phyloP scores from a whole-genome alignment of 1,284 basidiomycete genomes.

The Cerrena zonata region DNA sequence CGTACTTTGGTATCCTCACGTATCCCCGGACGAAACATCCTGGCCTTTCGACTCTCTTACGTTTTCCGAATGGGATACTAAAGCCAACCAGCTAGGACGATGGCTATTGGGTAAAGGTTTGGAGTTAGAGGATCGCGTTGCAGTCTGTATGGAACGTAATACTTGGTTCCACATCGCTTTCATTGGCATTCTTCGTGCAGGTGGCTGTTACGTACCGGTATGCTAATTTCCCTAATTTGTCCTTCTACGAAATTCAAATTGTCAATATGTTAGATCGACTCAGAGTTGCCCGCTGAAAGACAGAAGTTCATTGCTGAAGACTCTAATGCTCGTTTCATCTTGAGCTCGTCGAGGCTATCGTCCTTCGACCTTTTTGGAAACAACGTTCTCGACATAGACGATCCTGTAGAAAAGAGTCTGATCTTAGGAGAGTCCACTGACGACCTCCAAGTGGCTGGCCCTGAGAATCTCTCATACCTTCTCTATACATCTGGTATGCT shows the following conservation, averaged over 20 bases:
- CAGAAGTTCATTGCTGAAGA: conserved; percentile 44
- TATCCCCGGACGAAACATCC: conserved; percentile 24
- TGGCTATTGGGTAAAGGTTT: conserved; percentile 39
- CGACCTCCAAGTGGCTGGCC: conserved; percentile 27
- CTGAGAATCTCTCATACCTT: conserved; percentile 40
- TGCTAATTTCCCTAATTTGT: conserved; percentile 12
- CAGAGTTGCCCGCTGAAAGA: conserved; percentile 44
- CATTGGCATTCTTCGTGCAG: conserved; percentile 45
- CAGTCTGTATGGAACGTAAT: conserved; percentile 44
- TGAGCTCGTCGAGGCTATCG: conserved; percentile 30
- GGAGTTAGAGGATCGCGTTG: conserved; percentile 39
- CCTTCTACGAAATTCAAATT: conserved; percentile 5
- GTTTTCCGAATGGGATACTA: conserved; percentile 34
- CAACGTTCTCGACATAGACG: conserved; percentile 28
- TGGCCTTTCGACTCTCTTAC: conserved; percentile 24
- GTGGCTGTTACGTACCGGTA: conserved; percentile 52
- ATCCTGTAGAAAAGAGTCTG: conserved; percentile 19
- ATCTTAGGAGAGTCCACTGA: conserved; percentile 27
- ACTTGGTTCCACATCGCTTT: conserved; percentile 40
- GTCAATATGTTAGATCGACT: conserved; percentile 37
- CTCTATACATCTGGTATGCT: conserved; percentile 47
- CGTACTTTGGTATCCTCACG: conserved; percentile 36
- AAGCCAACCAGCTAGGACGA: conserved; percentile 38
- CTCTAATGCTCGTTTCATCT: conserved; percentile 38
- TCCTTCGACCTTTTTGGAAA: conserved; percentile 27